These are phyloP conservation scores for Nemania bipapillata DNA, from an alignment of 2,329 filamentous ascomycete genomes.

Conservation along the genomic window DNA sequence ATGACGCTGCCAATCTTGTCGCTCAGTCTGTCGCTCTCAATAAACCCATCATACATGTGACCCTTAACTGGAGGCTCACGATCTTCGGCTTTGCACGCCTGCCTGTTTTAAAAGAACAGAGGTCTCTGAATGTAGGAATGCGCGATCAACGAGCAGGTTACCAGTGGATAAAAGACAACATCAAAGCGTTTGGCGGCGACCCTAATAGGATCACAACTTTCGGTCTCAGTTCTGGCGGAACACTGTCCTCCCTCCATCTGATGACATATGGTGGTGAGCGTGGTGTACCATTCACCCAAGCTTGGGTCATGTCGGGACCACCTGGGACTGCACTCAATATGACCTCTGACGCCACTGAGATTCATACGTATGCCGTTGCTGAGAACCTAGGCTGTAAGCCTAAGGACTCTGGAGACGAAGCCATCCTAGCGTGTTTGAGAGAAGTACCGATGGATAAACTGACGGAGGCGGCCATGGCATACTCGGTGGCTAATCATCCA, in stretches of 20 bases:
- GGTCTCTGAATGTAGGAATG: conserved; percentile 39
- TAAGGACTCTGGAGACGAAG: conserved; percentile 29
- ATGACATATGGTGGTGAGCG: conserved; percentile 30
- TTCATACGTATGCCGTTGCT: conserved; percentile 46
- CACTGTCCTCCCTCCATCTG: conserved; percentile 10
- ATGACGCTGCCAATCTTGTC: conserved; percentile 43
- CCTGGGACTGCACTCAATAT: conserved; percentile 52
- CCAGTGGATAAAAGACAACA: conserved; percentile 24
- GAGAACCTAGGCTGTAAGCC: conserved; percentile 38
- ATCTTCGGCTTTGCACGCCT: conserved; percentile 51
- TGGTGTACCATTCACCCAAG: conserved; percentile 50
- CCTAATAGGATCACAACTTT: conserved; percentile 10
- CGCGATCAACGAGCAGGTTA: conserved; percentile 17
- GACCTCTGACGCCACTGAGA: conserved; percentile 46
- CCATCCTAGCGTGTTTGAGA: conserved; percentile 42
- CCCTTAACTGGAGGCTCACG: conserved; percentile 46
- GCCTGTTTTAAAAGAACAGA: conserved; percentile 43
- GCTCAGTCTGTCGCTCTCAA: conserved; percentile 34
- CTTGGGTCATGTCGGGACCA: conserved; percentile 52
- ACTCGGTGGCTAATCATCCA: conserved; percentile 48
- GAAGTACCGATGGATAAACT: conserved; percentile 42
- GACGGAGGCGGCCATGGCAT: conserved; percentile 43
- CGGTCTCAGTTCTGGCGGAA: conserved; percentile 15
- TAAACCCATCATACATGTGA: conserved; percentile 48
- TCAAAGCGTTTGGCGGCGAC: conserved; percentile 23